Evolutionary conservation across 257 asterid species (phyloP).

Genomic region (Solanum gracilifrons): DNA sequence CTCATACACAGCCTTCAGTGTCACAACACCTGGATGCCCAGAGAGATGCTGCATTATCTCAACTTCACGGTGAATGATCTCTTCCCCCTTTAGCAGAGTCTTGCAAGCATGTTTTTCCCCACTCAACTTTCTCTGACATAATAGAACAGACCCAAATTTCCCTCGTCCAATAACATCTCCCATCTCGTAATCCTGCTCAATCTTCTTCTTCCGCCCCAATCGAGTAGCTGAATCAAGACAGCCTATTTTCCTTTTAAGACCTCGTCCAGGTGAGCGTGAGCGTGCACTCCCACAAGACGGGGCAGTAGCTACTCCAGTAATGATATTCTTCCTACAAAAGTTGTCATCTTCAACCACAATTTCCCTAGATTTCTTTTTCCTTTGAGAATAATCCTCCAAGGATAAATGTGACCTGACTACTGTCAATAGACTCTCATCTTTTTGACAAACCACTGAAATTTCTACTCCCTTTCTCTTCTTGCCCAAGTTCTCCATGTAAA

Average conservation of each 20-base stretch:
- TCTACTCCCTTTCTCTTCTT: constrained; percentile 69
- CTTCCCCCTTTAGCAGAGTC: constrained; percentile 69
- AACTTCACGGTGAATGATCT: constrained; percentile 81
- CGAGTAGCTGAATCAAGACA: constrained; percentile 73
- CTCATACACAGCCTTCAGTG: constrained; percentile 71
- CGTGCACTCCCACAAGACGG: constrained; percentile 59
- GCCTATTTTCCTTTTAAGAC: constrained; percentile 85
- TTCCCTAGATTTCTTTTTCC: constrained; percentile 75
- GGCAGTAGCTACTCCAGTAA: constrained; percentile 65
- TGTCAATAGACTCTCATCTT: constrained; percentile 13
- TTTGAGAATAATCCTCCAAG: constrained; percentile 53
- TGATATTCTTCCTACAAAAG: constrained; percentile 32
- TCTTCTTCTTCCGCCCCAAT: constrained; percentile 78
- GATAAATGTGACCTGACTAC: constrained; percentile 55
- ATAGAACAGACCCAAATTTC: constrained; percentile 68
- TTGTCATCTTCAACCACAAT: constrained; percentile 20
- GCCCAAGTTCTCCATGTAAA: constrained; percentile 33
- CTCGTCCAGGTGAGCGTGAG: constrained; percentile 45
- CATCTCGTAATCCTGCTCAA: constrained; percentile 58
- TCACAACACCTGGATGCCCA: constrained; percentile 81
- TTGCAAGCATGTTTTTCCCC: constrained; percentile 83
- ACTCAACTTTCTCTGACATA: constrained; percentile 50
- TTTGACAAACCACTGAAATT: neutral
- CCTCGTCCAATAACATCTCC: constrained; percentile 58
- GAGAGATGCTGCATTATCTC: constrained; percentile 96